phyloP scores from a whole-genome alignment of 306 rosid species.

The Pyrus communis region DNA sequence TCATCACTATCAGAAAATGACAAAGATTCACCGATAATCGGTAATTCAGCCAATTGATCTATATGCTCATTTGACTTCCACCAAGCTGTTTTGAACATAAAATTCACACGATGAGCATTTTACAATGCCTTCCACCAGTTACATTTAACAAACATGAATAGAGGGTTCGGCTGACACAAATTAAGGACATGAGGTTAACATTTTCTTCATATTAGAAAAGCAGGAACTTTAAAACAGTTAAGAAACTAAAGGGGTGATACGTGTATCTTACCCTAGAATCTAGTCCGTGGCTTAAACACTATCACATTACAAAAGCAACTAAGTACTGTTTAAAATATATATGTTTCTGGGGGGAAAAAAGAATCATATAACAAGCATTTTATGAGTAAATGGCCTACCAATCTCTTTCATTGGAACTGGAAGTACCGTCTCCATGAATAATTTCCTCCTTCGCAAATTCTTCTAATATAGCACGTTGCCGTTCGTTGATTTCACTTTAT shows the following conservation, averaged over 20 bases:
- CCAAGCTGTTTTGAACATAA: background rate
- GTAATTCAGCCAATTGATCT: background rate
- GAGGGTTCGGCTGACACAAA: background rate
- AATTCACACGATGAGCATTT: background rate
- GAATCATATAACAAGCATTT: background rate
- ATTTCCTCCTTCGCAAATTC: conserved; percentile 89
- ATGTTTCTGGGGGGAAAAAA: background rate
- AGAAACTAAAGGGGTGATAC: background rate
- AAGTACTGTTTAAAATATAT: background rate
- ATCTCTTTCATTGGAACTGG: conserved; percentile 41
- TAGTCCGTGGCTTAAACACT: background rate
- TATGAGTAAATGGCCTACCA: conserved; percentile 40
- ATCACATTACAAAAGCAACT: background rate
- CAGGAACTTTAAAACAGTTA: background rate
- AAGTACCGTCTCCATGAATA: conserved; percentile 32
- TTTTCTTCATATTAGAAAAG: background rate
- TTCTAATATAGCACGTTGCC: conserved; percentile 77
- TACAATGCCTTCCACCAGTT: background rate
- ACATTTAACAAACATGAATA: background rate
- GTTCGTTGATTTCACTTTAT: conserved; percentile 59
- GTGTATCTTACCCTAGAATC: background rate
- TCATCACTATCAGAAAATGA: conserved; percentile 57
- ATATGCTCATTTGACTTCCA: background rate
- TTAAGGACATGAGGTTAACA: background rate
- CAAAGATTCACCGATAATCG: conserved; percentile 1